Evolutionary conservation across 2,329 filamentous ascomycete genomes (phyloP).

Genomic region (Colletotrichum agaves): DNA sequence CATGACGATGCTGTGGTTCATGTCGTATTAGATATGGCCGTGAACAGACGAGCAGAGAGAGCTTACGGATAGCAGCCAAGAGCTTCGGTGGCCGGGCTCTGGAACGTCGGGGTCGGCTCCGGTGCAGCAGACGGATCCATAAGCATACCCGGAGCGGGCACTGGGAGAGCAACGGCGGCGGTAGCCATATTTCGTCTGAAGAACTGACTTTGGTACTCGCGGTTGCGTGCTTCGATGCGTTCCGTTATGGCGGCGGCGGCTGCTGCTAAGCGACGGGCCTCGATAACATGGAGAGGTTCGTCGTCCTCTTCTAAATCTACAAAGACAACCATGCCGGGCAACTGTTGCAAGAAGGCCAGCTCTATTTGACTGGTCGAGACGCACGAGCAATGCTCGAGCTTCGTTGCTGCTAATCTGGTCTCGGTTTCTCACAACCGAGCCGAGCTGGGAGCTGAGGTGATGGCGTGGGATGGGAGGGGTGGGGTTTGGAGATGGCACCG

Average conservation of each 20-base stretch:
- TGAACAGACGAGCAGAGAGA: not conserved
- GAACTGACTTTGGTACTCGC: slow-evolving; percentile 5
- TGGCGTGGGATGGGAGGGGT: slow-evolving; percentile 23
- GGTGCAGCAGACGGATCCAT: not conserved
- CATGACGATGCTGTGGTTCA: slow-evolving; percentile 73
- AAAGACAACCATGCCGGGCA: slow-evolving; percentile 39
- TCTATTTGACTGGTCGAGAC: slow-evolving; percentile 23
- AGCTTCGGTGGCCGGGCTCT: slow-evolving; percentile 44
- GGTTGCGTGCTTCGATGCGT: slow-evolving; percentile 19
- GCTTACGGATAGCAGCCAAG: slow-evolving; percentile 52
- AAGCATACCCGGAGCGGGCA: not conserved
- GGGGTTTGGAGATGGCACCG: slow-evolving; percentile 30
- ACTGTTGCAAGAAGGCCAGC: not conserved
- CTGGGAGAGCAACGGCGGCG: not conserved
- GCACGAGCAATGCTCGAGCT: slow-evolving; percentile 17
- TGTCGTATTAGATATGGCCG: slow-evolving; percentile 2
- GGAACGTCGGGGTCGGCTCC: slow-evolving; percentile 33
- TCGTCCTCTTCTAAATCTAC: slow-evolving; percentile 41
- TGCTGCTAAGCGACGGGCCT: slow-evolving; percentile 27
- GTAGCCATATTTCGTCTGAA: slow-evolving; percentile 12
- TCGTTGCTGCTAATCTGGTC: slow-evolving; percentile 25
- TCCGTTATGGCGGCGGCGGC: slow-evolving; percentile 31
- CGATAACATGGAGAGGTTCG: slow-evolving; percentile 31
- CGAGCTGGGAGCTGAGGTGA: slow-evolving; percentile 32
- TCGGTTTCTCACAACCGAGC: slow-evolving; percentile 28